Evolutionary conservation across 2,329 filamentous ascomycete species (phyloP).

Genomic region (Thermoascus crustaceus): DNA sequence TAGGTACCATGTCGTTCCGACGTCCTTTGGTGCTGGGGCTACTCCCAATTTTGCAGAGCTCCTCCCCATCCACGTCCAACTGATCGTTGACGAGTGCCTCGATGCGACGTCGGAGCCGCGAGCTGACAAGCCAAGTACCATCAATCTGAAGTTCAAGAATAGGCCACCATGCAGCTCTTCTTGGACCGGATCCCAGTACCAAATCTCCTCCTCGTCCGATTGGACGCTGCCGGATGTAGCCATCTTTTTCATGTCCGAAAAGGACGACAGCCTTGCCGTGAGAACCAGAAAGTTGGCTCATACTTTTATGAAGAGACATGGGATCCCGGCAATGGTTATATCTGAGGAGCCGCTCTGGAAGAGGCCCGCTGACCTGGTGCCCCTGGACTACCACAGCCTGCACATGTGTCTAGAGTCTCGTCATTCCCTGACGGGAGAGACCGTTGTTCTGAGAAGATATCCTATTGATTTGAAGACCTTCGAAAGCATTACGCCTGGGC

Average conservation of each 20-base stretch:
- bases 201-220: conserved; percentile 29
- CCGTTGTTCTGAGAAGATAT: conserved; percentile 27
- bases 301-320: conserved; percentile 36
- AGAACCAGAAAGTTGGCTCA: conserved; percentile 28
- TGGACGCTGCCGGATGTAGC: conserved; percentile 41
- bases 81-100: conserved; percentile 41
- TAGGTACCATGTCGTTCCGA: conserved; percentile 41
- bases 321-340: conserved; percentile 37
- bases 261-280: conserved; percentile 20
- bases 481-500: conserved; percentile 38
- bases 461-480: conserved; percentile 42
- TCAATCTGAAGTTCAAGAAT: conserved; percentile 33
- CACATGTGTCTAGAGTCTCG: conserved; percentile 38
- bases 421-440: conserved; percentile 25
- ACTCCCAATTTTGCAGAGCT: conserved; percentile 41
- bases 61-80: conserved; percentile 39
- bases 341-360: conserved; percentile 37
- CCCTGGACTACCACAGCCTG: conserved; percentile 33
- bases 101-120: conserved; percentile 22
- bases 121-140: conserved; percentile 20
- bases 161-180: conserved; percentile 29
- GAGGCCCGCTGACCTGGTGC: conserved; percentile 23
- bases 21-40: conserved; percentile 38
- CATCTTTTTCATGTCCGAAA: conserved; percentile 35
- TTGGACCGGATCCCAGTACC: conserved; percentile 30